Conservation (phyloP, 2,329 filamentous ascomycete species). For the Triangularia setosa region DNA sequence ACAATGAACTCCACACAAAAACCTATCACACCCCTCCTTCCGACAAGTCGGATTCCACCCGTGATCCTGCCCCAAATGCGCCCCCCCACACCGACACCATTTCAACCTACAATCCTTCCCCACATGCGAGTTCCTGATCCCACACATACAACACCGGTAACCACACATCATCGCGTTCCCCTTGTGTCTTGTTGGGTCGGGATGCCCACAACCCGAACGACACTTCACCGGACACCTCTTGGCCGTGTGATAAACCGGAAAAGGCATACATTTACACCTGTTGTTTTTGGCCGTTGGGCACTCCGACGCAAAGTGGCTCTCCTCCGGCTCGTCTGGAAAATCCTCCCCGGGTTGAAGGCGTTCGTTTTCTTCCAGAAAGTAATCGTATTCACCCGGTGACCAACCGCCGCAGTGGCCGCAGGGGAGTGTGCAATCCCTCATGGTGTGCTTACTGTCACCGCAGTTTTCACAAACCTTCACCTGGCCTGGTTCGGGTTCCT, state of each 20-base stretch:
- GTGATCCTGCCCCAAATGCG: slow-evolving; percentile 38
- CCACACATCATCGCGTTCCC: background rate
- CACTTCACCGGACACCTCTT: no score
- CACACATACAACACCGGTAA: slow-evolving; percentile 41
- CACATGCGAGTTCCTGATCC: slow-evolving; percentile 33
- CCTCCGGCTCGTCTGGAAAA: no score
- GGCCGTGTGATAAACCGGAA: no score
- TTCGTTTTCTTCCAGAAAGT: no score
- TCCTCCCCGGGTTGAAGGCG: no score
- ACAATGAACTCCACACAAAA: slow-evolving; percentile 36
- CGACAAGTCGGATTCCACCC: slow-evolving; percentile 37
- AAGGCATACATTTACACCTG: no score
- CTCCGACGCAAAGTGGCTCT: no score
- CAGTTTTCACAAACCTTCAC: slow-evolving; percentile 35
- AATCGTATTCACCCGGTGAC: slow-evolving; percentile 4
- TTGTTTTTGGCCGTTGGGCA: no score
- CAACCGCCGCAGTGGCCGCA: slow-evolving; percentile 36
- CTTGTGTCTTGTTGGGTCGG: no score
- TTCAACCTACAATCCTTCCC: slow-evolving; percentile 35
- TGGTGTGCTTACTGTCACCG: slow-evolving; percentile 19
- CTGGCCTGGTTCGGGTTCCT: no score
- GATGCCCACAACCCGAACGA: no score
- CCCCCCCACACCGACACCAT: slow-evolving; percentile 34
- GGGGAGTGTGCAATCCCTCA: slow-evolving; percentile 22
- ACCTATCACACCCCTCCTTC: slow-evolving; percentile 31